Conservation (phyloP, 352 stramenopile species). For the Pythium biforme region DNA sequence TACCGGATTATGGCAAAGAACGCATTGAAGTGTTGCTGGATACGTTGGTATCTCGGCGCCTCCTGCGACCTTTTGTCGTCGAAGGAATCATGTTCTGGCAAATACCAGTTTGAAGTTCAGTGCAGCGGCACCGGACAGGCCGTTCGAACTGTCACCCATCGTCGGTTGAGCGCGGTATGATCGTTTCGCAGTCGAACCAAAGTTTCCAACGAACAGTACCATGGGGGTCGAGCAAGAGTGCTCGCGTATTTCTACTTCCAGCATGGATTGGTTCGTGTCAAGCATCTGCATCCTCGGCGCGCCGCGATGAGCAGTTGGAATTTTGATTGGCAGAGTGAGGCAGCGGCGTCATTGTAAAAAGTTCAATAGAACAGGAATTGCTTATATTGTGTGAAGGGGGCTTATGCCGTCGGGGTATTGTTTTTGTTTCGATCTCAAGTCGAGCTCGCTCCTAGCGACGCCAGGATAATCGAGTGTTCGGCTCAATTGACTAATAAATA, state of each 20-base stretch:
- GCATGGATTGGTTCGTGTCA: not conserved
- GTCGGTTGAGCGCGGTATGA: not conserved
- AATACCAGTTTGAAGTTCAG: slow-evolving; percentile 35
- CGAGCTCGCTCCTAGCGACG: not conserved
- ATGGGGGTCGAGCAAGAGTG: no score
- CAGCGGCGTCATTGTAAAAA: not conserved
- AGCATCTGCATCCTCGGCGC: no score
- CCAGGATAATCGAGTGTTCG: not conserved
- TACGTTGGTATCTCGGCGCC: slow-evolving; percentile 64
- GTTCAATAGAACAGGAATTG: not conserved
- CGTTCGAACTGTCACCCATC: not conserved
- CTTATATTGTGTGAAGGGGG: slow-evolving; percentile 7
- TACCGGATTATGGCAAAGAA: slow-evolving; percentile 64
- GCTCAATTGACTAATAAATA: slow-evolving; percentile 31
- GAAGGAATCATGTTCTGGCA: slow-evolving; percentile 89
- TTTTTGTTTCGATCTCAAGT: slow-evolving; percentile 9
- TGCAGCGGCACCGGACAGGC: not conserved
- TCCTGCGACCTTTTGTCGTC: slow-evolving; percentile 80
- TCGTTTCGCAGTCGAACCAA: no score
- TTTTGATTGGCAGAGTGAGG: not conserved
- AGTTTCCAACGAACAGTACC: no score
- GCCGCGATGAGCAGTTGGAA: not conserved
- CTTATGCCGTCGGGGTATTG: not conserved
- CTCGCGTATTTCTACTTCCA: no score
- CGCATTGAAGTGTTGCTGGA: slow-evolving; percentile 81